Percentiles rank a stretch among this genome's conserved stretches.
Conservation (phyloP, 164 flowering plant genomes). For the Kalanchoe fedtschenkoi region DNA sequence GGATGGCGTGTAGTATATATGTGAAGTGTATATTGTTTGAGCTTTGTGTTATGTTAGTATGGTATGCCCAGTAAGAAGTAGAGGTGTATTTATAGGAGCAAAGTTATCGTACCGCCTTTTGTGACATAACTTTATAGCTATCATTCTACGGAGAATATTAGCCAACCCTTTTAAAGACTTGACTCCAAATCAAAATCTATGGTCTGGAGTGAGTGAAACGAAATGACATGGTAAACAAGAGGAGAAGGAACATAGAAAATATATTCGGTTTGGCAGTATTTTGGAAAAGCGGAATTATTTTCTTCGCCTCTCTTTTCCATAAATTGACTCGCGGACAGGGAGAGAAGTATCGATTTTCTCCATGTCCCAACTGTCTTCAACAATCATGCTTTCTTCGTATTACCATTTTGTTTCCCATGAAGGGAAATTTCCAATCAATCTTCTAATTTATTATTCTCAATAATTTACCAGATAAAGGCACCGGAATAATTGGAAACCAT, state of each 20-base stretch:
- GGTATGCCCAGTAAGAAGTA: background rate
- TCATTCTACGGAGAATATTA: background rate
- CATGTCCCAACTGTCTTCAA: background rate
- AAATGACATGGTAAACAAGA: background rate
- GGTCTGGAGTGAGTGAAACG: background rate
- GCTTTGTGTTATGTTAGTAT: background rate
- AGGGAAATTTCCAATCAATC: background rate
- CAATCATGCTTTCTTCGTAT: background rate
- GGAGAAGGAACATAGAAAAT: background rate
- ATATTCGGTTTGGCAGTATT: no score
- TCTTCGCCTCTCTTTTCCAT: background rate
- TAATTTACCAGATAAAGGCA: background rate
- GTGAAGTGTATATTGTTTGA: background rate
- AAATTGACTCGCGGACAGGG: background rate
- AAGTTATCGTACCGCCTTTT: background rate
- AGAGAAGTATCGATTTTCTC: background rate
- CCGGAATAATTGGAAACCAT: slow-evolving; percentile 27
- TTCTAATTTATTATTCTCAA: no score
- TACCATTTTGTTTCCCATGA: background rate
- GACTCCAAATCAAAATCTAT: background rate
- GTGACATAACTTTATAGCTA: slow-evolving; percentile 2
- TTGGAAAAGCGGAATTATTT: background rate
- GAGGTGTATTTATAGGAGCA: background rate
- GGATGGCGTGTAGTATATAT: background rate
- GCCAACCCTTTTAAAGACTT: background rate